These are phyloP conservation scores for Chlorociboria aeruginascens DNA, from an alignment of 495 filamentous ascomycete species.

Conservation along the genomic window DNA sequence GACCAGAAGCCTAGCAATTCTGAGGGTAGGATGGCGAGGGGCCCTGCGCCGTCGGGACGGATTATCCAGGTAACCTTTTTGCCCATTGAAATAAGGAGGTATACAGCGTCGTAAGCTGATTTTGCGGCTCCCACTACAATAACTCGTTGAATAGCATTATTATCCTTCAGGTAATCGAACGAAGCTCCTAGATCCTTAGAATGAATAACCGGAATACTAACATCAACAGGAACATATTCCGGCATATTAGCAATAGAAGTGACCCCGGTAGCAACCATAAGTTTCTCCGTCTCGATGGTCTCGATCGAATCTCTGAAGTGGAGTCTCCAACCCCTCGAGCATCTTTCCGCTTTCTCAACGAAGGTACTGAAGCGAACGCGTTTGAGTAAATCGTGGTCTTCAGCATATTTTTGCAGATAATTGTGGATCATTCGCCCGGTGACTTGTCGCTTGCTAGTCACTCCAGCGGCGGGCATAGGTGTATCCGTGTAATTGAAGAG, in stretches of 20 bases:
- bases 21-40: constrained; percentile 2
- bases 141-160: constrained; percentile 15
- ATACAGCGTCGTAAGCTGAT: constrained; percentile 34
- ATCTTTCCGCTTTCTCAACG: not conserved
- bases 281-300: not conserved
- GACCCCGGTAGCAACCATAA: not conserved
- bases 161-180: constrained; percentile 14
- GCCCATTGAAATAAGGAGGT: constrained; percentile 26
- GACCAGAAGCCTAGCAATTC: not conserved
- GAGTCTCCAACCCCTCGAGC: not conserved
- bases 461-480: not conserved
- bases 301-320: not conserved
- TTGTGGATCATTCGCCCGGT: not conserved
- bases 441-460: not conserved
- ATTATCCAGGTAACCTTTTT: constrained; percentile 36
- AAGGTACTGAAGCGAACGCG: not conserved
- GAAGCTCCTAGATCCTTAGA: constrained; percentile 21
- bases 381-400: not conserved
- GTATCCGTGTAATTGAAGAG: not conserved
- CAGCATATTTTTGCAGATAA: not conserved
- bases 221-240: not conserved
- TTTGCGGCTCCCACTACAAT: constrained; percentile 35
- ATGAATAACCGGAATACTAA: constrained; percentile 26
- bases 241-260: not conserved
- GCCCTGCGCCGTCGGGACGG: constrained; percentile 27